A percentile compares a stretch with the other conserved stretches of the same genome.
phyloP scores from a whole-genome alignment of 23 red algal species.

The Gracilaria gracilis region DNA sequence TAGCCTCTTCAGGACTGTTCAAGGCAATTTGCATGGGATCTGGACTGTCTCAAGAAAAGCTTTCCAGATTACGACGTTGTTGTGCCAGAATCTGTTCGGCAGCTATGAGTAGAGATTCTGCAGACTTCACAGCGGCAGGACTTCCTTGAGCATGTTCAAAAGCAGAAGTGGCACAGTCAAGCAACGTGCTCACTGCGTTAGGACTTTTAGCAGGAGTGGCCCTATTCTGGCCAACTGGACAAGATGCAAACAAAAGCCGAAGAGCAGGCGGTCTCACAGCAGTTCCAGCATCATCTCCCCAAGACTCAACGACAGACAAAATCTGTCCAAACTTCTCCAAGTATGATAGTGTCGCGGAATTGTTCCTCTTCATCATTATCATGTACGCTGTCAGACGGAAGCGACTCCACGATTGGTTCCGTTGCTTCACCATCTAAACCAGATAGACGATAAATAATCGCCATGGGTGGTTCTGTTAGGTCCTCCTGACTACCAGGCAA shows the following conservation, averaged over 20 bases:
- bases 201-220: slow-evolving; percentile 60
- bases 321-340: slow-evolving; percentile 62
- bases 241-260: slow-evolving; percentile 59
- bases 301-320: slow-evolving; percentile 59
- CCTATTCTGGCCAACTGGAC: slow-evolving; percentile 61
- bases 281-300: slow-evolving; percentile 67
- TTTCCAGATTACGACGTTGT: slow-evolving; percentile 59
- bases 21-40: slow-evolving; percentile 29
- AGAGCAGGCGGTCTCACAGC: slow-evolving; percentile 64
- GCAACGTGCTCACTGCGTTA: slow-evolving; percentile 62
- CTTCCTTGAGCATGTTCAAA: slow-evolving; percentile 67
- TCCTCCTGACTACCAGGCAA: slow-evolving; percentile 4
- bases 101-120: slow-evolving; percentile 66
- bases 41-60: neutral
- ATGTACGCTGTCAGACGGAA: slow-evolving; percentile 20
- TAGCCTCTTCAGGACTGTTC: slow-evolving; percentile 60
- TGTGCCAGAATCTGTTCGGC: slow-evolving; percentile 76
- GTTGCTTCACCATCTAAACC: slow-evolving; percentile 91
- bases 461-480: slow-evolving; percentile 7
- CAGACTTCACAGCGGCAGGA: slow-evolving; percentile 60
- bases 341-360: slow-evolving; percentile 49
- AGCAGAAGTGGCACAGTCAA: slow-evolving; percentile 79
- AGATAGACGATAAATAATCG: slow-evolving; percentile 76
- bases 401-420: slow-evolving; percentile 76
- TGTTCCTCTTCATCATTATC: slow-evolving; percentile 61